phyloP scores from a whole-genome alignment of 2,329 filamentous ascomycete species.

The Pseudopyricularia cyperi region DNA sequence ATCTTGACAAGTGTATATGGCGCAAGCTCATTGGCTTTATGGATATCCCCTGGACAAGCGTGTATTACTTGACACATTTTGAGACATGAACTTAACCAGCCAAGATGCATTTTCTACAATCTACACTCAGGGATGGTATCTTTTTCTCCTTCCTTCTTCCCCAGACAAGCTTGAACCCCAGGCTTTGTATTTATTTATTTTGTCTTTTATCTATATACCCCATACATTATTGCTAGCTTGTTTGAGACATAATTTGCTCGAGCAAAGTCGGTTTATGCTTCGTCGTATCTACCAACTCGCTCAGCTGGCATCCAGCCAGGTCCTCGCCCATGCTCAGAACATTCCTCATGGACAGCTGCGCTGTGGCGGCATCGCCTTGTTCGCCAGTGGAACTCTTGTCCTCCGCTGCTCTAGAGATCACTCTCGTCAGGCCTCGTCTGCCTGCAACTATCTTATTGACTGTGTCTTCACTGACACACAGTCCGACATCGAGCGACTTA shows the following conservation, averaged over 20 bases:
- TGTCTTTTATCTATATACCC: neutral
- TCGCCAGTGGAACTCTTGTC: neutral
- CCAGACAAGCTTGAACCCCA: neutral
- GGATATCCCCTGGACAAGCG: neutral
- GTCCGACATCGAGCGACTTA: slow-evolving; percentile 56
- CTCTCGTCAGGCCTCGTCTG: slow-evolving; percentile 21
- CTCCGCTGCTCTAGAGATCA: neutral
- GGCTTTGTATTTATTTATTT: neutral
- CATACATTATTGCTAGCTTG: neutral
- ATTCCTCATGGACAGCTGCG: neutral
- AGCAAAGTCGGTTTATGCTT: neutral
- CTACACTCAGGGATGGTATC: too few relatives aligned
- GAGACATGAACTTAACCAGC: neutral
- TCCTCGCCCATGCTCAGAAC: neutral
- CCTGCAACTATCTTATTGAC: slow-evolving; percentile 35
- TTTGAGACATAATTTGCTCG: neutral
- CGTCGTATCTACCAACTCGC: neutral
- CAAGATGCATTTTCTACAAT: too few relatives aligned
- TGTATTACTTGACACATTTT: too few relatives aligned
- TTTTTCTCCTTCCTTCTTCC: neutral
- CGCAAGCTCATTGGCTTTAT: neutral
- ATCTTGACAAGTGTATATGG: neutral
- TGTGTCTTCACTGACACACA: slow-evolving; percentile 60
- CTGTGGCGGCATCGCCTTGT: too few relatives aligned
- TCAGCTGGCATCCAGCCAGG: neutral